Conservation (phyloP, 2,329 filamentous ascomycete species). For the Torrubiellomyces zombiae region DNA sequence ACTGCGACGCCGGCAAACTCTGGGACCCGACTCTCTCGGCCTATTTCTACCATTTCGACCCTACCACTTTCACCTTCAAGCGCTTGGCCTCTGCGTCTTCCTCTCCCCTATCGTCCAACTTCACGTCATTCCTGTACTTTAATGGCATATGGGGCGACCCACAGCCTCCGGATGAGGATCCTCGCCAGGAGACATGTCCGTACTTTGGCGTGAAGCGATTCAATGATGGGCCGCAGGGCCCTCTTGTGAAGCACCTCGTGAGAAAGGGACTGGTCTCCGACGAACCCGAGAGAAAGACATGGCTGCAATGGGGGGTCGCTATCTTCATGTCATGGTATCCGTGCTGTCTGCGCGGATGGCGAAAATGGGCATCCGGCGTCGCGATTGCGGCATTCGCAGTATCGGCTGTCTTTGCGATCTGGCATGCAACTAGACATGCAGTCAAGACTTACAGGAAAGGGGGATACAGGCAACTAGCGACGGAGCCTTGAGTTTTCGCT, state of each 20-base stretch:
- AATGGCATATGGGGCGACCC: constrained; percentile 14
- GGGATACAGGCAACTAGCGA: no score
- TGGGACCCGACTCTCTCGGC: constrained; percentile 15
- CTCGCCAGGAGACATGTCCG: constrained; percentile 11
- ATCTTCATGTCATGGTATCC: constrained; percentile 13
- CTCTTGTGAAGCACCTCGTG: constrained; percentile 12
- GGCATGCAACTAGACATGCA: no score
- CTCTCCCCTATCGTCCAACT: constrained; percentile 5
- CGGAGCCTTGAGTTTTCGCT: no score
- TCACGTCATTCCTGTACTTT: constrained; percentile 15
- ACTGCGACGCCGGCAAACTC: constrained; percentile 11
- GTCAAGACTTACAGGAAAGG: no score
- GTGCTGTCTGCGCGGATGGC: constrained; percentile 14
- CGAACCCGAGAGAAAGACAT: constrained; percentile 5
- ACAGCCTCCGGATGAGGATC: constrained; percentile 10
- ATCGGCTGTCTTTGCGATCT: no score
- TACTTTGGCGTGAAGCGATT: constrained; percentile 13
- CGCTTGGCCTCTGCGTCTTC: constrained; percentile 2
- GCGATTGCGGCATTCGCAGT: no score
- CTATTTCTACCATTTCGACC: constrained; percentile 13
- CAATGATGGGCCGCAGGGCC: constrained; percentile 11
- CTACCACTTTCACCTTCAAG: constrained; percentile 6
- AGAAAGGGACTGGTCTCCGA: constrained; percentile 12
- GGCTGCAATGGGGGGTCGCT: constrained; percentile 9
- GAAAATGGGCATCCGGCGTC: constrained; percentile 10